A percentile compares a stretch with the other conserved stretches of the same genome.
phyloP scores from a whole-genome alignment of 2,329 filamentous ascomycete genomes.

The Alternaria burnsii region DNA sequence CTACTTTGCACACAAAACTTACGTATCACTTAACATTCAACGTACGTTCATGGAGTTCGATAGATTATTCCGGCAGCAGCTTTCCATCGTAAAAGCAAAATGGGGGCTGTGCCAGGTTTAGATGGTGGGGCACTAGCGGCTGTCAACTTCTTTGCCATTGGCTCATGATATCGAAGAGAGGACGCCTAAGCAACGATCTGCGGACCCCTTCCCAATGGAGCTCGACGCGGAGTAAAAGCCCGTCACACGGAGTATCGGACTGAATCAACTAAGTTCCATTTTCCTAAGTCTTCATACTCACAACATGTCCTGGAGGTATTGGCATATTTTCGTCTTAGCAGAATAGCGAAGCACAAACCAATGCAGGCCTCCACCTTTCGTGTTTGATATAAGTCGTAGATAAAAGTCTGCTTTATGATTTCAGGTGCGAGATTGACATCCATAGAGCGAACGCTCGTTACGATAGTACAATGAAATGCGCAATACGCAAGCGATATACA shows the following conservation, averaged over 20 bases:
- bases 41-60: background rate
- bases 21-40: background rate
- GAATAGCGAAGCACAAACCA: background rate
- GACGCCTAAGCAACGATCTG: background rate
- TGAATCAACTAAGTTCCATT: background rate
- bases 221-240: background rate
- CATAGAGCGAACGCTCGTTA: background rate
- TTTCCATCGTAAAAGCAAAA: background rate
- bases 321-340: background rate
- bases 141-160: background rate
- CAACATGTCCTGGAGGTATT: background rate
- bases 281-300: background rate
- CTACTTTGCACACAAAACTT: background rate
- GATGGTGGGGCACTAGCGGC: background rate
- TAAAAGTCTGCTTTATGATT: background rate
- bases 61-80: background rate
- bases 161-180: background rate
- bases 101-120: background rate
- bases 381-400: background rate
- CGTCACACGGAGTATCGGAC: background rate
- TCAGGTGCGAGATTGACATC: background rate
- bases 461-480: background rate
- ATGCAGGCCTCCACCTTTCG: background rate
- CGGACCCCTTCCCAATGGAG: background rate
- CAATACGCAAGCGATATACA: background rate